These are phyloP conservation scores for Oxytropis ochrocephala DNA, from an alignment of 306 rosid genomes.

Conservation along the genomic window DNA sequence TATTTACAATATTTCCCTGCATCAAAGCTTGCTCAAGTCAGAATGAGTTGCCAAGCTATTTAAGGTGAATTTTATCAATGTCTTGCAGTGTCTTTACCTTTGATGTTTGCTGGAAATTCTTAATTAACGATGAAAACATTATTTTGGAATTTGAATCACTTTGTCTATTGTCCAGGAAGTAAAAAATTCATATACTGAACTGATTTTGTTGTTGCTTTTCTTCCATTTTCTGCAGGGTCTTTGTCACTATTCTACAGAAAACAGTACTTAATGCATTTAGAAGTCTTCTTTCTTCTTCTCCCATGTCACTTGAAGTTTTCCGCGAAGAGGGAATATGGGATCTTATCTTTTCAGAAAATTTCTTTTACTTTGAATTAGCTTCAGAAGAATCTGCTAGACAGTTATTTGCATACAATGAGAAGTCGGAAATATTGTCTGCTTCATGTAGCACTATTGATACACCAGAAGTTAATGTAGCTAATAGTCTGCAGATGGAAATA, in stretches of 20 bases:
- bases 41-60: constrained; percentile 57
- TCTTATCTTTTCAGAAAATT: constrained; percentile 80
- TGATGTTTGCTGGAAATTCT: neutral
- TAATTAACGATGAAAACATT: neutral
- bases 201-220: constrained; percentile 16
- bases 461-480: constrained; percentile 44
- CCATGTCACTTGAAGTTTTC: constrained; percentile 56
- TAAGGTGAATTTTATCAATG: constrained; percentile 54
- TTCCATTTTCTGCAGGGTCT: constrained; percentile 52
- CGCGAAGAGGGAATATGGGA: constrained; percentile 89
- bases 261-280: constrained; percentile 58
- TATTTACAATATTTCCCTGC: constrained; percentile 71
- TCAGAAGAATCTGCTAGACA: constrained; percentile 43
- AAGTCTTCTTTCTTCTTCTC: constrained; percentile 63
- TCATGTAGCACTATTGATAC: constrained; percentile 30
- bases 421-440: constrained; percentile 41
- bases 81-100: constrained; percentile 1
- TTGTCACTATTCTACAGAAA: constrained; percentile 63
- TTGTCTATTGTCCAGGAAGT: neutral
- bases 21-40: constrained; percentile 81
- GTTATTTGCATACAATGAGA: constrained; percentile 28
- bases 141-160: neutral
- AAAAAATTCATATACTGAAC: constrained; percentile 6
- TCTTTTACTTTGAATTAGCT: constrained; percentile 67
- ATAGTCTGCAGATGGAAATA: constrained; percentile 61